These are phyloP conservation scores for Bromus sterilis DNA, from an alignment of 176 grass and related monocot species.

Conservation along the genomic window DNA sequence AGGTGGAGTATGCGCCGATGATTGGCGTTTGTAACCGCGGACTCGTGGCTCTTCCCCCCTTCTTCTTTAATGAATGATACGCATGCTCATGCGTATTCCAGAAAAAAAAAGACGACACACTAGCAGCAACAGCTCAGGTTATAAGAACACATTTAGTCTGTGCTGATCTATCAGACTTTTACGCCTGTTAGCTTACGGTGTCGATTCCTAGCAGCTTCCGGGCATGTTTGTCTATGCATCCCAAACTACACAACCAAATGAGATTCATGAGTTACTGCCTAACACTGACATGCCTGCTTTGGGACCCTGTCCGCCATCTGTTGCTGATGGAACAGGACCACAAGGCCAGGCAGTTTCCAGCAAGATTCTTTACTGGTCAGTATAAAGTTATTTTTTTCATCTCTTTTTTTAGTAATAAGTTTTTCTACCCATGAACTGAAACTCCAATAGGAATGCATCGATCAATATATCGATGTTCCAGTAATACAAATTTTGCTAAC, in stretches of 20 bases:
- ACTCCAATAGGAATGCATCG: neutral
- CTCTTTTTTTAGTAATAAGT: neutral
- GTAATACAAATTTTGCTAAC: neutral
- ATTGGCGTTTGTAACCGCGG: too few species aligned
- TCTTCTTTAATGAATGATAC: too few species aligned
- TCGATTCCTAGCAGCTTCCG: constrained; percentile 23
- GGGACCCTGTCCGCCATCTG: neutral
- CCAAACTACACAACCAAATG: constrained; percentile 30
- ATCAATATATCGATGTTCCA: too few species aligned
- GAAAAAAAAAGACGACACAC: constrained; percentile 12
- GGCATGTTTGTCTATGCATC: constrained; percentile 42
- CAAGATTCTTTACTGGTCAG: constrained; percentile 24
- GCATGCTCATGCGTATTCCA: too few species aligned
- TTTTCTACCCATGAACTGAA: neutral
- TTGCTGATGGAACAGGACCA: constrained; percentile 20
- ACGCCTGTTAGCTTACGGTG: neutral
- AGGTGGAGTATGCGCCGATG: too few species aligned
- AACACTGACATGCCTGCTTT: constrained; percentile 19
- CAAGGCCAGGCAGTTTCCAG: neutral
- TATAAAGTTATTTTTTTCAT: neutral
- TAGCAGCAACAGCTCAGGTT: constrained; percentile 48
- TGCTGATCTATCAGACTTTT: neutral
- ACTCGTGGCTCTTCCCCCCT: too few species aligned
- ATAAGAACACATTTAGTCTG: neutral
- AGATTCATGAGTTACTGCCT: constrained; percentile 8